Conservation (phyloP, 192 early-diverging fungal species). For the Coemansia sp. region DNA sequence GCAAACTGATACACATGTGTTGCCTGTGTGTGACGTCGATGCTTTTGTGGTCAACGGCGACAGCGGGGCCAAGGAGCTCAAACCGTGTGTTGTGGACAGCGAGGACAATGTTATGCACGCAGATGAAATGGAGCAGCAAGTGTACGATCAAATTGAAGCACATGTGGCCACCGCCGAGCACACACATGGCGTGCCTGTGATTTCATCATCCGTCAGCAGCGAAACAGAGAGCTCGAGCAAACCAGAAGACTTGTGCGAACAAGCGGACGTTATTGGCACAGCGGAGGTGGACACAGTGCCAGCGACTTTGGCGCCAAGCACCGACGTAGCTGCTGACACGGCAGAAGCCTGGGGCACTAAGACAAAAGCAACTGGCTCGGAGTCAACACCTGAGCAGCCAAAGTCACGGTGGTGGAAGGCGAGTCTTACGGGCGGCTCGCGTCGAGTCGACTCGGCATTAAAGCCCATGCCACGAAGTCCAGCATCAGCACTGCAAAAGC, state of each 20-base stretch:
- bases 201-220: not conserved
- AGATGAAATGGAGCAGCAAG: not conserved
- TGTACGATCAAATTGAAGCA: not conserved
- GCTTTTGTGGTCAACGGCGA: too few relatives aligned
- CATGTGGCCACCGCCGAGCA: not conserved
- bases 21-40: too few relatives aligned
- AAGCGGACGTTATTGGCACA: too few relatives aligned
- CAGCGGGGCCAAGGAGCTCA: too few relatives aligned
- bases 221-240: not conserved
- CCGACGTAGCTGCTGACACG: not conserved
- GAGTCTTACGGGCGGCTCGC: constrained; percentile 18
- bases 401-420: constrained; percentile 47
- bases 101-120: not conserved
- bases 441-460: not conserved
- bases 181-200: not conserved
- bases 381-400: constrained; percentile 9
- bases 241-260: too few relatives aligned
- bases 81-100: not conserved
- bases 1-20: not conserved
- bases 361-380: constrained; percentile 3
- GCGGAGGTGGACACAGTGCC: too few relatives aligned
- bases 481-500: not conserved
- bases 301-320: too few relatives aligned
- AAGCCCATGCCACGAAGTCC: constrained; percentile 1
- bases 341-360: constrained; percentile 23